Evolutionary conservation across 2,329 filamentous ascomycete species (phyloP).

Genomic region (Epicoccum sorghinum): DNA sequence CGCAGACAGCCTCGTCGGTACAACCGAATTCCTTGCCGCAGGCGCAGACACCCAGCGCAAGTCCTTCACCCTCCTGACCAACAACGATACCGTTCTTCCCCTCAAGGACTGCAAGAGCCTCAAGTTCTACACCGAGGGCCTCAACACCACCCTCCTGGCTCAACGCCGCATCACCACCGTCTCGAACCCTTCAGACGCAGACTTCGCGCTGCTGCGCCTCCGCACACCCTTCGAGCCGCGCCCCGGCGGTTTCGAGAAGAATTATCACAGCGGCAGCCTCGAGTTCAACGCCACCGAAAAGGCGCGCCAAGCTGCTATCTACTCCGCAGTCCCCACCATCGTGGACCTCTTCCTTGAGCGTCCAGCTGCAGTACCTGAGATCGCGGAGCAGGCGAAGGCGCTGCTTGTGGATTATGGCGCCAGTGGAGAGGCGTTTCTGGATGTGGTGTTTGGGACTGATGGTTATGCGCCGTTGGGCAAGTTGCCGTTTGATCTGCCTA

Average conservation of each 20-base stretch:
- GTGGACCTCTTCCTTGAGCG: constrained; percentile 55
- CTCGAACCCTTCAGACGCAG: constrained; percentile 46
- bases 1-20: constrained; percentile 53
- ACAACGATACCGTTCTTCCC: constrained; percentile 41
- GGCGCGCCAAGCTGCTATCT: constrained; percentile 49
- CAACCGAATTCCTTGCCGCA: constrained; percentile 50
- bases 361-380: constrained; percentile 52
- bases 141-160: constrained; percentile 42
- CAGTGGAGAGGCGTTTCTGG: constrained; percentile 51
- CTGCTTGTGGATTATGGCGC: constrained; percentile 52
- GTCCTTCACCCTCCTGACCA: constrained; percentile 47
- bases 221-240: constrained; percentile 50
- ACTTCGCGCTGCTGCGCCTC: constrained; percentile 51
- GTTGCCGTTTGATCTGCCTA: constrained; percentile 57
- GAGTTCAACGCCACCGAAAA: constrained; percentile 51
- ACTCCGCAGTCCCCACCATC: constrained; percentile 47
- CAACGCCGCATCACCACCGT: constrained; percentile 44
- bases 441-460: constrained; percentile 50
- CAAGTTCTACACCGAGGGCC: constrained; percentile 47
- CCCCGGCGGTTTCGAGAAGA: constrained; percentile 50
- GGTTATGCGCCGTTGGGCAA: constrained; percentile 49
- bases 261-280: constrained; percentile 50
- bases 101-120: constrained; percentile 24
- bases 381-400: constrained; percentile 48
- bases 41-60: constrained; percentile 49